Percentiles rank a stretch among this genome's conserved stretches.
Evolutionary conservation across 2,329 filamentous ascomycete genomes (phyloP).

Genomic region (Sphaerulina musiva): DNA sequence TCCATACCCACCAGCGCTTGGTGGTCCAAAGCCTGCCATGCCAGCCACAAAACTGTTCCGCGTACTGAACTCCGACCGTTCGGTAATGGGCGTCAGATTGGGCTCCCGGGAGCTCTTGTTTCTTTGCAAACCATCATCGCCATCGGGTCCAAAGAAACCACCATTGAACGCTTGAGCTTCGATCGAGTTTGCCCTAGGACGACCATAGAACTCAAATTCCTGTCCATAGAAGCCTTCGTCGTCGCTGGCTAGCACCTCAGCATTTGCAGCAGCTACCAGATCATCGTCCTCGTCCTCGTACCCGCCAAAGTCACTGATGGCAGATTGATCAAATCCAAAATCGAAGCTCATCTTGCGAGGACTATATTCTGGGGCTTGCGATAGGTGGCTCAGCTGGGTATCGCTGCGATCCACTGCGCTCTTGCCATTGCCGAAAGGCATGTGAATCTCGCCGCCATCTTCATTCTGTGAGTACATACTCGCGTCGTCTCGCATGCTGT

Average conservation of each 20-base stretch:
- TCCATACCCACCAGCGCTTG: conserved; percentile 54
- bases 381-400: conserved; percentile 13
- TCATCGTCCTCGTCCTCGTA: conserved; percentile 70
- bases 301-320: conserved; percentile 39
- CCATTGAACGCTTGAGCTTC: conserved; percentile 62
- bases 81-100: conserved; percentile 91
- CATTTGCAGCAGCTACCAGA: conserved; percentile 92
- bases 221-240: conserved; percentile 91
- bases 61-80: conserved; percentile 91
- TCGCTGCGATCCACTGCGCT: conserved; percentile 10
- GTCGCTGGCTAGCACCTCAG: conserved; percentile 85
- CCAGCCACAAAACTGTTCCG: conserved; percentile 74
- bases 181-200: conserved; percentile 38
- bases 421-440: conserved; percentile 9
- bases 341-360: conserved; percentile 33
- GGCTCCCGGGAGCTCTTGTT: conserved; percentile 78
- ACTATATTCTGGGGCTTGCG: conserved; percentile 20
- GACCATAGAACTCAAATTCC: conserved; percentile 92
- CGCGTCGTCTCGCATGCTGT: conserved; percentile 8
- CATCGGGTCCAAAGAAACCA: conserved; percentile 79
- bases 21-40: conserved; percentile 48
- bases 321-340: conserved; percentile 37
- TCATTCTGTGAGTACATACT: conserved; percentile 22
- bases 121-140: conserved; percentile 55
- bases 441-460: conserved; percentile 11